A percentile compares a stretch with the other conserved stretches of the same genome.
Evolutionary conservation across 352 stramenopile genomes (phyloP).

Genomic region (Phytophthora agathidicida): DNA sequence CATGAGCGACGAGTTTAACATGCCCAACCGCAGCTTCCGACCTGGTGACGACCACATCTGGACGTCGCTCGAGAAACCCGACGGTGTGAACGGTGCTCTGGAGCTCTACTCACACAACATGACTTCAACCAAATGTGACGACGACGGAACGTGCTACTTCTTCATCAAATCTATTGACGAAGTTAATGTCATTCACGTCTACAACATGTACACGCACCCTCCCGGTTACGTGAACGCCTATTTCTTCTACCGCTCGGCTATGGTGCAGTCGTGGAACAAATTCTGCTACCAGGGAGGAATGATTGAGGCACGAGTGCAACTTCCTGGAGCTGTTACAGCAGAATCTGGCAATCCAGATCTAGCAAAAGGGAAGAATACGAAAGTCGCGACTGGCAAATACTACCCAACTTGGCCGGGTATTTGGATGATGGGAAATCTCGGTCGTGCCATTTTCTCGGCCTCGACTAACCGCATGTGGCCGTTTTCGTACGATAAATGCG

Average conservation of each 20-base stretch:
- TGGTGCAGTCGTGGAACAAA: conserved; percentile 95
- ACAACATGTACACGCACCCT: conserved; percentile 58
- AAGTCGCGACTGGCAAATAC: conserved; percentile 61
- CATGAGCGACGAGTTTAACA: conserved; percentile 96
- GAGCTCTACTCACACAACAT: conserved; percentile 92
- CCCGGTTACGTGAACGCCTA: conserved; percentile 45
- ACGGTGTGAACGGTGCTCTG: conserved; percentile 88
- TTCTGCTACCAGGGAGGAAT: conserved; percentile 95
- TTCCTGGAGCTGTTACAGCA: conserved; percentile 79
- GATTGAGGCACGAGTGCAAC: conserved; percentile 85
- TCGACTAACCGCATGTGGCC: conserved; percentile 94
- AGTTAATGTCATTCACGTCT: conserved; percentile 44
- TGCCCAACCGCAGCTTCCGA: conserved; percentile 81
- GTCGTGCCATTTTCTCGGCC: conserved; percentile 90
- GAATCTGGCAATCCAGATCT: conserved; percentile 53
- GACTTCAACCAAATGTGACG: conserved; percentile 56
- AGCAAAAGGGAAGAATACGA: conserved; percentile 19
- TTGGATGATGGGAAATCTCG: conserved; percentile 95
- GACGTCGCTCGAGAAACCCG: conserved; percentile 94
- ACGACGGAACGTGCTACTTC: conserved; percentile 48
- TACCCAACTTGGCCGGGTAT: conserved; percentile 90
- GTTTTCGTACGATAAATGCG: conserved; percentile 92
- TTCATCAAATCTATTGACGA: conserved; percentile 47
- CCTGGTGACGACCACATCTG: conserved; percentile 93
- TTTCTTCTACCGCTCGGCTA: conserved; percentile 68